A percentile compares a stretch with the other conserved stretches of the same genome.
These are phyloP conservation scores for Pleurotus cornucopiae DNA, from an alignment of 768 basidiomycete species.

Conservation along the genomic window DNA sequence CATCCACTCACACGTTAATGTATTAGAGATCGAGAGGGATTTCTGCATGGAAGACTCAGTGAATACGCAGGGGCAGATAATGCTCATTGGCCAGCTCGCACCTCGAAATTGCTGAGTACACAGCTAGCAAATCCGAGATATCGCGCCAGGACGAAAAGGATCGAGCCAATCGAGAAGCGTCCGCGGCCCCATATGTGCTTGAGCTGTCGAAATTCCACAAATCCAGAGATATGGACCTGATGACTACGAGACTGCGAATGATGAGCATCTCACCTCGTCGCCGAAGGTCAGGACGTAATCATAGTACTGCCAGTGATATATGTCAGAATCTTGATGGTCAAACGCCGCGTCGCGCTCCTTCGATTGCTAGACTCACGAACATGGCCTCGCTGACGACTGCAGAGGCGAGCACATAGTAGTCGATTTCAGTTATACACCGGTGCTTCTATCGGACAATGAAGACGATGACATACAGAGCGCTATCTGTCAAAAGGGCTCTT, in stretches of 20 bases:
- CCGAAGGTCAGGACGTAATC: not conserved
- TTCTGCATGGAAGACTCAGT: not conserved
- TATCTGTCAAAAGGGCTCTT: not conserved
- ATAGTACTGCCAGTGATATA: not conserved
- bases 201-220: not conserved
- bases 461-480: not conserved
- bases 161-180: not conserved
- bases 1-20: not conserved
- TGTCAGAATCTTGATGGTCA: not conserved
- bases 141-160: conserved; percentile 1
- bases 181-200: not conserved
- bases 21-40: not conserved
- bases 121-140: conserved; percentile 1
- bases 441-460: too few species aligned
- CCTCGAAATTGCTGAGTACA: not conserved
- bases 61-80: too few species aligned
- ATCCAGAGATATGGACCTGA: too few species aligned
- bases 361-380: not conserved
- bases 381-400: not conserved
- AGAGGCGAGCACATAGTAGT: not conserved
- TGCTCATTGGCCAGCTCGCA: not conserved
- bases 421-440: too few species aligned
- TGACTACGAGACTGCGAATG: too few species aligned
- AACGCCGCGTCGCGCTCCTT: too few species aligned
- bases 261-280: not conserved